phyloP scores from a whole-genome alignment of 352 stramenopile species.

The Phytophthora cactorum region DNA sequence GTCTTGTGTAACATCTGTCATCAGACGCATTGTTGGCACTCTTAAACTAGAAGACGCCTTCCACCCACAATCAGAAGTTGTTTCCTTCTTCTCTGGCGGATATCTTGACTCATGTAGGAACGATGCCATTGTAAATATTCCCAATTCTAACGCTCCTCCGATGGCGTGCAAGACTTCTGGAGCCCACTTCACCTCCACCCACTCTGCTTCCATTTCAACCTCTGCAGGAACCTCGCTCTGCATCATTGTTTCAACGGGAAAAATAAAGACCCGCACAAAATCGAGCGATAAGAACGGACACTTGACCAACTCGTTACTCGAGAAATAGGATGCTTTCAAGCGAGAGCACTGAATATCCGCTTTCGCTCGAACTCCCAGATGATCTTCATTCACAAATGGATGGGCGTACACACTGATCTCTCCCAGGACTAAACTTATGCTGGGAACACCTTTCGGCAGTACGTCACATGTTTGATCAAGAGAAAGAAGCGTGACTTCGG shows the following conservation, averaged over 20 bases:
- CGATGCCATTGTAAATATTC: conserved; percentile 44
- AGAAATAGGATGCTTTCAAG: conserved; percentile 55
- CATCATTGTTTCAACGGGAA: conserved; percentile 48
- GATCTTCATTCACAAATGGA: conserved; percentile 55
- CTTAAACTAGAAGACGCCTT: conserved; percentile 14
- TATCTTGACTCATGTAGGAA: conserved; percentile 39
- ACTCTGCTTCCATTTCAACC: conserved; percentile 81
- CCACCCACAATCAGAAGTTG: conserved; percentile 2
- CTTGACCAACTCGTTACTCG: conserved; percentile 24
- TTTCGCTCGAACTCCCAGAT: conserved; percentile 67
- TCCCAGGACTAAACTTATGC: conserved; percentile 49
- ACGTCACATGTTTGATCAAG: conserved; percentile 49
- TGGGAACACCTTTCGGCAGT: conserved; percentile 54
- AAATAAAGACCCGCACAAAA: conserved; percentile 68
- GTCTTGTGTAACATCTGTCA: conserved; percentile 49
- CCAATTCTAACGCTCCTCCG: conserved; percentile 64
- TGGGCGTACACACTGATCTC: conserved; percentile 66
- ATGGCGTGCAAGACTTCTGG: conserved; percentile 68
- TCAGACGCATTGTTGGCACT: conserved; percentile 47
- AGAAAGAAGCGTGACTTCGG: conserved; percentile 41
- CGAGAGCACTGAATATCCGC: conserved; percentile 66
- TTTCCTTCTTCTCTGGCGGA: neutral
- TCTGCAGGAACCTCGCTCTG: conserved; percentile 43
- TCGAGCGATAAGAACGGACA: conserved; percentile 68
- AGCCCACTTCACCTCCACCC: conserved; percentile 76